phyloP scores from a whole-genome alignment of 2,329 filamentous ascomycete species.

The Colletotrichum incanum region DNA sequence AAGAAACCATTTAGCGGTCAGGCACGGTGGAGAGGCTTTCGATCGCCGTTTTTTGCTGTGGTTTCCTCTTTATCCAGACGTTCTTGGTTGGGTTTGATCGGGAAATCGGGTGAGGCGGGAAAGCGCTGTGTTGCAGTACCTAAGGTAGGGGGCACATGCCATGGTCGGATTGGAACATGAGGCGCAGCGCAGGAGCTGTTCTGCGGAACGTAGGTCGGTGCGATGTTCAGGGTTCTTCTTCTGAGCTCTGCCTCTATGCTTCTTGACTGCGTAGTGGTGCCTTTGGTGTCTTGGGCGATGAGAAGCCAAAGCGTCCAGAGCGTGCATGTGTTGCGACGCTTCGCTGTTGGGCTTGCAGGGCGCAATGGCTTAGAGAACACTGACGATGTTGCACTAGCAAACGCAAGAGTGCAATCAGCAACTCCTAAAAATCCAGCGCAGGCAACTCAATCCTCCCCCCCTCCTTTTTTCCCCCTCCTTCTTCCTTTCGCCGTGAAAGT shows the following conservation, averaged over 20 bases:
- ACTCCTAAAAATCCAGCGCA: background rate
- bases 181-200: constrained; percentile 10
- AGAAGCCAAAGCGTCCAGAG: background rate
- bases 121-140: background rate
- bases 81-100: background rate
- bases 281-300: background rate
- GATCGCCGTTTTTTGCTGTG: background rate
- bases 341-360: background rate
- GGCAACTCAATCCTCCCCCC: background rate
- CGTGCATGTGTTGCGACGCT: background rate
- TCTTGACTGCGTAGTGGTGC: background rate
- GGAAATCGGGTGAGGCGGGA: background rate
- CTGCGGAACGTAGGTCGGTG: background rate
- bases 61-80: background rate
- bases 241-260: background rate
- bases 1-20: background rate
- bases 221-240: background rate
- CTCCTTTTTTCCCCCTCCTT: background rate
- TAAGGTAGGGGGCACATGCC: background rate
- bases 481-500: background rate
- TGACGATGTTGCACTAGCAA: background rate
- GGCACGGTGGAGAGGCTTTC: background rate
- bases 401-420: no score
- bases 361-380: background rate
- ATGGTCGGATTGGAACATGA: background rate